A percentile compares a stretch with the other conserved stretches of the same genome.
These are phyloP conservation scores for Amanita muscaria DNA, from an alignment of 768 basidiomycete genomes.

Conservation along the genomic window DNA sequence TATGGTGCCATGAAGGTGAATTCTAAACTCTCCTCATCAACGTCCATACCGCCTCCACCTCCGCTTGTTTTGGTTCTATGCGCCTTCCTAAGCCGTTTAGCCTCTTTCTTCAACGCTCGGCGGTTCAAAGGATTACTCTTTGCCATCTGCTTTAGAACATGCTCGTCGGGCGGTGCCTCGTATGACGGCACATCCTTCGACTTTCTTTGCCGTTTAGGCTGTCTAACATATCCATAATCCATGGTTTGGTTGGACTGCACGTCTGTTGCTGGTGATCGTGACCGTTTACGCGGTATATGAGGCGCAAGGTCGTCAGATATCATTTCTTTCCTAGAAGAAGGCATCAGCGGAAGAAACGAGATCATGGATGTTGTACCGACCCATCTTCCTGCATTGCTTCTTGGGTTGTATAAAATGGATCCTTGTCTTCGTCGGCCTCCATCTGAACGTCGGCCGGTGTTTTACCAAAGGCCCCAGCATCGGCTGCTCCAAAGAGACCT, in stretches of 20 bases:
- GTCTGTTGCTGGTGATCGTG: conserved; percentile 23
- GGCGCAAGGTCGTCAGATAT: conserved; percentile 27
- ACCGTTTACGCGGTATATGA: conserved; percentile 29
- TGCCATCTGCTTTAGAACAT: conserved; percentile 39
- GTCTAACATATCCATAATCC: conserved; percentile 20
- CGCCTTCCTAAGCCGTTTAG: too few relatives aligned
- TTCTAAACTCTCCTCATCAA: too few relatives aligned
- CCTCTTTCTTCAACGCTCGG: conserved; percentile 51
- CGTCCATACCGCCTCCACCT: neutral
- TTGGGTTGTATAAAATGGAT: conserved; percentile 30
- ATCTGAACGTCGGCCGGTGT: conserved; percentile 34
- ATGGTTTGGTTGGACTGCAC: neutral
- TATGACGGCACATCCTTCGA: conserved; percentile 46
- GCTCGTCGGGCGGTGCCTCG: conserved; percentile 39
- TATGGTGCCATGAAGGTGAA: too few relatives aligned
- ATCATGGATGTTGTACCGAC: conserved; percentile 17
- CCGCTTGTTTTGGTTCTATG: too few relatives aligned
- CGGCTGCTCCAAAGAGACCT: conserved; percentile 73
- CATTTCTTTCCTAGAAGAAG: conserved; percentile 22
- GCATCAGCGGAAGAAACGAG: neutral
- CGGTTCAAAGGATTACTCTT: conserved; percentile 52
- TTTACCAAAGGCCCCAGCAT: conserved; percentile 68
- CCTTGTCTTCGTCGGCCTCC: conserved; percentile 25
- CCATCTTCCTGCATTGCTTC: conserved; percentile 35
- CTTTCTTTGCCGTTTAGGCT: conserved; percentile 55